phyloP scores from a whole-genome alignment of 495 filamentous ascomycete genomes.

The Parmelia sp. region DNA sequence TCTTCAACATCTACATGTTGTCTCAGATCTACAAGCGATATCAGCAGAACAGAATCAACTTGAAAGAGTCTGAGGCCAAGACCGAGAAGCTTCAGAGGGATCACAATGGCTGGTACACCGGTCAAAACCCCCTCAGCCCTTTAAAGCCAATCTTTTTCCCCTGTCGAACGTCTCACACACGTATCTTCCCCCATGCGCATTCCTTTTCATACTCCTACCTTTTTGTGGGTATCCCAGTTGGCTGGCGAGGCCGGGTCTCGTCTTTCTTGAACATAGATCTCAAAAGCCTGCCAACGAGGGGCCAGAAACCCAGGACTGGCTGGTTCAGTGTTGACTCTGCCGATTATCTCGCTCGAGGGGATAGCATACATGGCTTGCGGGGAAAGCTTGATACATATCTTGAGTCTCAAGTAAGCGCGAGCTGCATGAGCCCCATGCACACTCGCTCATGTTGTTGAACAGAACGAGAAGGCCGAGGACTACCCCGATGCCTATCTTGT shows the following conservation, averaged over 20 bases:
- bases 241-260: slow-evolving; percentile 47
- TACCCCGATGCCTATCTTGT: slow-evolving; percentile 60
- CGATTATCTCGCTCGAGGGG: slow-evolving; percentile 53
- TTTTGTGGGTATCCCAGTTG: slow-evolving; percentile 59
- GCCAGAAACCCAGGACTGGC: slow-evolving; percentile 20
- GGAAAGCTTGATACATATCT: slow-evolving; percentile 57
- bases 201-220: slow-evolving; percentile 62
- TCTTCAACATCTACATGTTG: neutral
- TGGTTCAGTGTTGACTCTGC: slow-evolving; percentile 54
- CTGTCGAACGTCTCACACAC: slow-evolving; percentile 53
- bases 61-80: neutral
- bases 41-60: neutral
- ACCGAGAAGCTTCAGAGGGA: neutral
- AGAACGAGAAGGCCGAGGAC: slow-evolving; percentile 22
- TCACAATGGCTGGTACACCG: neutral
- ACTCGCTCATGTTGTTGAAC: neutral
- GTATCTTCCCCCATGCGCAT: slow-evolving; percentile 57
- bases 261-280: slow-evolving; percentile 49
- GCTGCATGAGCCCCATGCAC: neutral
- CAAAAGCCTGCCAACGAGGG: neutral
- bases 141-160: slow-evolving; percentile 48
- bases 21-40: neutral
- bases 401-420: slow-evolving; percentile 27
- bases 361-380: slow-evolving; percentile 40
- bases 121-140: neutral